phyloP scores from a whole-genome alignment of 768 basidiomycete genomes.

The Boletus sp. region DNA sequence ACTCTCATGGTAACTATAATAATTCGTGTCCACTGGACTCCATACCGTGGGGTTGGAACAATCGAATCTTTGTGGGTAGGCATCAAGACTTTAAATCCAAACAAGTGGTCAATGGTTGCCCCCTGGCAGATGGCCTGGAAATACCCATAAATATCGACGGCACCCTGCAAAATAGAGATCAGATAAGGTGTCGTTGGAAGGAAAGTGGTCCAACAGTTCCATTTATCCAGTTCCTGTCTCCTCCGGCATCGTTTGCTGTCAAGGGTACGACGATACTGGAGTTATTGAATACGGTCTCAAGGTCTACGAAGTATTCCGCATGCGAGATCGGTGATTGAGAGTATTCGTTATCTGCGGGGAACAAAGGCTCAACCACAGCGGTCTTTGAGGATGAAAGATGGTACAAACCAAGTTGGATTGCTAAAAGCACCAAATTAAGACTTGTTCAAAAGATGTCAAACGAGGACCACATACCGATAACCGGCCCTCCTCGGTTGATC shows the following conservation, averaged over 20 bases:
- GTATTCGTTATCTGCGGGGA: slow-evolving; percentile 67
- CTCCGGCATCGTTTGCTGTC: slow-evolving; percentile 70
- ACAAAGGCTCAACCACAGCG: background rate
- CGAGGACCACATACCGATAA: slow-evolving; percentile 51
- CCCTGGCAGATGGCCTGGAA: background rate
- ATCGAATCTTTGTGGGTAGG: slow-evolving; percentile 77
- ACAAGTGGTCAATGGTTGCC: background rate
- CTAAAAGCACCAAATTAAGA: slow-evolving; percentile 28
- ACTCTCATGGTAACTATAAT: slow-evolving; percentile 58
- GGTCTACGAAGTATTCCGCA: slow-evolving; percentile 59
- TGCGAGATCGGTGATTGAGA: slow-evolving; percentile 43
- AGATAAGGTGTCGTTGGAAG: background rate
- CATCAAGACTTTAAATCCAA: slow-evolving; percentile 46
- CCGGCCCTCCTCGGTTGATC: slow-evolving; percentile 68
- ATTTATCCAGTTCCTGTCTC: slow-evolving; percentile 59
- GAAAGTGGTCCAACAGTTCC: slow-evolving; percentile 49
- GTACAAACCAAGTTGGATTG: slow-evolving; percentile 52
- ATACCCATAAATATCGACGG: slow-evolving; percentile 69
- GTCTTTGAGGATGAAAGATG: background rate
- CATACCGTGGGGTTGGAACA: slow-evolving; percentile 70
- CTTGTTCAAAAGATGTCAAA: background rate
- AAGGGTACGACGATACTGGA: slow-evolving; percentile 64
- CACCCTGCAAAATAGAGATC: slow-evolving; percentile 41
- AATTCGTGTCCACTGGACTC: slow-evolving; percentile 60
- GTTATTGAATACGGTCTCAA: slow-evolving; percentile 52